These are phyloP conservation scores for Leucocoprinus sp. DNA, from an alignment of 768 basidiomycete genomes.

Conservation along the genomic window DNA sequence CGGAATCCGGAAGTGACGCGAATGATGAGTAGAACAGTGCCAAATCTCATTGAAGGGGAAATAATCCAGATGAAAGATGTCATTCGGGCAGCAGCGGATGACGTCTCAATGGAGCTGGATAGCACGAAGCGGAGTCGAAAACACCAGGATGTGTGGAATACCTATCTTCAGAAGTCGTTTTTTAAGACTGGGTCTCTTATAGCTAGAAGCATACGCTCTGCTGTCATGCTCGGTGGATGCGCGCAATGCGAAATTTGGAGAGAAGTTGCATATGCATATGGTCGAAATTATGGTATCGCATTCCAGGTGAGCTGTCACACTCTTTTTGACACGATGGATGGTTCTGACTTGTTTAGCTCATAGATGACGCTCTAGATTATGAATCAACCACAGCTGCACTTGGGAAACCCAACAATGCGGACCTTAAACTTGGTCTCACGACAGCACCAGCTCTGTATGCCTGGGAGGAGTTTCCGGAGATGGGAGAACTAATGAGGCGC, in stretches of 20 bases:
- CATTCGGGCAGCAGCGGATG: slow-evolving; percentile 27
- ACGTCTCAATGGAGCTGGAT: slow-evolving; percentile 11
- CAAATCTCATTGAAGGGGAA: slow-evolving; percentile 91
- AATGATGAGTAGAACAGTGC: slow-evolving; percentile 76
- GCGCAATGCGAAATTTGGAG: slow-evolving; percentile 81
- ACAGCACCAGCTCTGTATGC: slow-evolving; percentile 94
- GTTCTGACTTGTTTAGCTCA: slow-evolving; percentile 46
- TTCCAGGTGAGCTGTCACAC: slow-evolving; percentile 79
- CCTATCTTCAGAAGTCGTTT: slow-evolving; percentile 91
- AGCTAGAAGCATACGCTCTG: slow-evolving; percentile 83
- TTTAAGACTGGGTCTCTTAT: slow-evolving; percentile 91
- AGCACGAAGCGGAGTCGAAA: slow-evolving; percentile 16
- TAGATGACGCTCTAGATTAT: slow-evolving; percentile 94
- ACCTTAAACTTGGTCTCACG: slow-evolving; percentile 75
- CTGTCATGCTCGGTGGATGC: slow-evolving; percentile 84
- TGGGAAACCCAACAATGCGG: slow-evolving; percentile 89
- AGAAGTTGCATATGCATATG: slow-evolving; percentile 95
- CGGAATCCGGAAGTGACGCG: slow-evolving; percentile 83
- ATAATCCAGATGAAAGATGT: slow-evolving; percentile 73
- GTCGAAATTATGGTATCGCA: slow-evolving; percentile 87
- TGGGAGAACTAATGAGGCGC: slow-evolving; percentile 79
- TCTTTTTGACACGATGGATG: background rate
- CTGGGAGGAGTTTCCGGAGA: slow-evolving; percentile 86
- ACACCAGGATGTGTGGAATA: slow-evolving; percentile 49
- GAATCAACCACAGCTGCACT: slow-evolving; percentile 66